Evolutionary conservation across 2,329 filamentous ascomycete genomes (phyloP).

Genomic region (Botrytis hyacinthi): DNA sequence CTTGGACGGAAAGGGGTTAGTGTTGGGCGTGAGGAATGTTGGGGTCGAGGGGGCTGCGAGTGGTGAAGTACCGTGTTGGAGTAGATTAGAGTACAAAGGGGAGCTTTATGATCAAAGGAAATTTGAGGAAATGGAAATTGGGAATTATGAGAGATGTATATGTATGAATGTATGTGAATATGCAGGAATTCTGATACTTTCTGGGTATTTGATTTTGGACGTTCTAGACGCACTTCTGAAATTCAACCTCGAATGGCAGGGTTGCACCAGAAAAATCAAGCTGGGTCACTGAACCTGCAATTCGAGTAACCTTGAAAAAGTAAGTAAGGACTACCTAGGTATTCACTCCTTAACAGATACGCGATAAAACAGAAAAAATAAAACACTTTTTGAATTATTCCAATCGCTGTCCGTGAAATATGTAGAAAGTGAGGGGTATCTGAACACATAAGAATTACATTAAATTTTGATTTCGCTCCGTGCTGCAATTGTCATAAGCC

Average conservation of each 20-base stretch:
- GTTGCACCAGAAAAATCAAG: not conserved
- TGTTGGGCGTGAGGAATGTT: not conserved
- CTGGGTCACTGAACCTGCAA: conserved; percentile 1
- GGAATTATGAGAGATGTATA: not conserved
- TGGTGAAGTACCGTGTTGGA: not conserved
- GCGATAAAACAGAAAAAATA: not conserved
- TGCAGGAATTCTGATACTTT: not conserved
- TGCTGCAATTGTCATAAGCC: conserved; percentile 26
- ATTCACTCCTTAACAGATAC: not conserved
- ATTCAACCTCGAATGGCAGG: not conserved
- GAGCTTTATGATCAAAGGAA: not conserved
- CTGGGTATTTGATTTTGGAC: not conserved
- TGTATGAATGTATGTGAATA: not conserved
- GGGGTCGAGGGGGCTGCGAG: not conserved
- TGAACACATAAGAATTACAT: not conserved
- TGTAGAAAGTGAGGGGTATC: conserved; percentile 8
- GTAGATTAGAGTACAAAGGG: not conserved
- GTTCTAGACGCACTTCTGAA: not conserved
- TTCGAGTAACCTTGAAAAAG: not conserved
- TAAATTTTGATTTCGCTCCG: not conserved
- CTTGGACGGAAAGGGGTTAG: not conserved
- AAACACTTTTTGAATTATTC: conserved; percentile 5
- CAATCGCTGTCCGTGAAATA: not conserved
- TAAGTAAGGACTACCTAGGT: not conserved
- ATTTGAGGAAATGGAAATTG: not conserved